Percentiles rank a stretch among this genome's conserved stretches.
Conservation (phyloP, 495 filamentous ascomycete species). For the Wilcoxina mikolae region DNA sequence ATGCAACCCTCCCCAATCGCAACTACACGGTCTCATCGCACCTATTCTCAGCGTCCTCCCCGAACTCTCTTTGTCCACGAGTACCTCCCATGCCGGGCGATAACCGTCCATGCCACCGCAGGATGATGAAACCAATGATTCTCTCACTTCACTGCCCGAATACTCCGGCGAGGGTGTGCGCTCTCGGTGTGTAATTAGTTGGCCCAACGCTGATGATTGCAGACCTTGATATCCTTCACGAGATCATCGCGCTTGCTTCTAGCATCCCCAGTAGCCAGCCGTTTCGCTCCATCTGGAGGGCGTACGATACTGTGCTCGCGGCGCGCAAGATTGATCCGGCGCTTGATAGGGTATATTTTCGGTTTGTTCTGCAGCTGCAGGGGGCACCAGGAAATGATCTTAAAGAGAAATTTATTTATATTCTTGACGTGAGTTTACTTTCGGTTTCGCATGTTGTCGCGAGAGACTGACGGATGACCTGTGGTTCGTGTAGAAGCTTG, state of each 20-base stretch:
- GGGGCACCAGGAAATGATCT: conserved; percentile 14
- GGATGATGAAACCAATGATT: conserved; percentile 2
- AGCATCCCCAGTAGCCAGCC: conserved; percentile 18
- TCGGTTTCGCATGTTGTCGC: not conserved
- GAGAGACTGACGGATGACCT: not conserved
- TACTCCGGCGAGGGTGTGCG: not conserved
- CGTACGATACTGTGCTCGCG: conserved; percentile 26
- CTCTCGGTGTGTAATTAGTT: not conserved
- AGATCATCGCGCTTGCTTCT: conserved; percentile 26
- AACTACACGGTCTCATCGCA: no score
- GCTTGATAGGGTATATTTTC: conserved; percentile 23
- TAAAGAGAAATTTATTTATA: conserved; percentile 22
- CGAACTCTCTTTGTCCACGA: not conserved
- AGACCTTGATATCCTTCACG: conserved; percentile 28
- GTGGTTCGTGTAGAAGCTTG: not conserved
- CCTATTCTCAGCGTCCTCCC: not conserved
- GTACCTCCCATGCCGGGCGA: conserved; percentile 5
- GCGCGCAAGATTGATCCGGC: conserved; percentile 22
- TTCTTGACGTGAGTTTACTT: conserved; percentile 13
- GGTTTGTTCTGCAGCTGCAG: conserved; percentile 24
- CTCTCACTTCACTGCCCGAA: not conserved
- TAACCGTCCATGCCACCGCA: conserved; percentile 8
- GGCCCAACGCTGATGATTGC: not conserved
- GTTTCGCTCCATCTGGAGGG: conserved; percentile 21
- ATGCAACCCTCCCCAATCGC: no score